Conservation (phyloP, 768 basidiomycete genomes). For the Lactarius hengduanensis region DNA sequence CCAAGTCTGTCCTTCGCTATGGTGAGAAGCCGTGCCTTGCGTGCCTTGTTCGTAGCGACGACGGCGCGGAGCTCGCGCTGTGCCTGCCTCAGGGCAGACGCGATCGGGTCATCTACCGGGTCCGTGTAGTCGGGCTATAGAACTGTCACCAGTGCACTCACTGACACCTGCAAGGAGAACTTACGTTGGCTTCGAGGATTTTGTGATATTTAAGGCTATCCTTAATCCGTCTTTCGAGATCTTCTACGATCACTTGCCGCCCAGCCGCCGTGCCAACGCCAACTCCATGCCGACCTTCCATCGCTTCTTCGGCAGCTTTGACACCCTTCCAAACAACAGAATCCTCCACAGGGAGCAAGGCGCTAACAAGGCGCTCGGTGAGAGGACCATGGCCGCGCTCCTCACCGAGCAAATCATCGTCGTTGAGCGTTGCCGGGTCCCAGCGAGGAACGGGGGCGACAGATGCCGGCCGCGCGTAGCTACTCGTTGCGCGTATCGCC, state of each 20-base stretch:
- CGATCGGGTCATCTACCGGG: constrained; percentile 91
- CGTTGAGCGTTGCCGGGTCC: constrained; percentile 80
- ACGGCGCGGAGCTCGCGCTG: constrained; percentile 80
- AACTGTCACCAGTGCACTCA: constrained; percentile 26
- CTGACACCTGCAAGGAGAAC: constrained; percentile 34
- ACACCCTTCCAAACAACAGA: constrained; percentile 66
- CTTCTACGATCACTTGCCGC: constrained; percentile 74
- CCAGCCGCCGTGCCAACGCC: constrained; percentile 78
- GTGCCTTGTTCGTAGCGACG: constrained; percentile 77
- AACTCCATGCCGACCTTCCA: constrained; percentile 74
- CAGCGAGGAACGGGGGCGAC: constrained; percentile 63
- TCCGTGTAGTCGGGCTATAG: constrained; percentile 67
- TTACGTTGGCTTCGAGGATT: constrained; percentile 64
- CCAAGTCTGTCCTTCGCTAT: constrained; percentile 86
- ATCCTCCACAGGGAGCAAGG: constrained; percentile 69
- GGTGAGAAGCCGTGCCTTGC: constrained; percentile 66
- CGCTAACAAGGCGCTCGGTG: constrained; percentile 80
- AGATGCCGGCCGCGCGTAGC: constrained; percentile 37
- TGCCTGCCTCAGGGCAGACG: constrained; percentile 83
- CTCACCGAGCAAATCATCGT: constrained; percentile 67
- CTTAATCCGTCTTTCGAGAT: constrained; percentile 70
- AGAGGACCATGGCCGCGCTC: constrained; percentile 83
- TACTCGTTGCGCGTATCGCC: constrained; percentile 39
- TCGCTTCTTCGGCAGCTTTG: constrained; percentile 80
- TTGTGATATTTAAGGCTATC: constrained; percentile 80